phyloP scores from a whole-genome alignment of 176 grass and related monocot genomes.

The Juncus effusus region DNA sequence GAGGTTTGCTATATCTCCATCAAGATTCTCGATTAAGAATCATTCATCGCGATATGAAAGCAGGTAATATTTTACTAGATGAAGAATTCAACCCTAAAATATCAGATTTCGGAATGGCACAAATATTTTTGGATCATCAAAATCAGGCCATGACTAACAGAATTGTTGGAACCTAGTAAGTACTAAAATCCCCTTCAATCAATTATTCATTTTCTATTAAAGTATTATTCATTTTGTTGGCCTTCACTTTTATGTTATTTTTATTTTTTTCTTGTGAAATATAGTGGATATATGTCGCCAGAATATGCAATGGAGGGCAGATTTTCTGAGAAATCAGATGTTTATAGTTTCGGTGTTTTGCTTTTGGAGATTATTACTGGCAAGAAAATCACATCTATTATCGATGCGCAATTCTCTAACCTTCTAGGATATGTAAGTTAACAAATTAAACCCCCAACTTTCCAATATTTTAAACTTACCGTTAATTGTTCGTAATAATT shows the following conservation, averaged over 20 bases:
- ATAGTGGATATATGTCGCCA: constrained; percentile 61
- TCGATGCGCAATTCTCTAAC: constrained; percentile 50
- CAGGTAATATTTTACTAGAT: constrained; percentile 63
- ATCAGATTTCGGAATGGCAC: constrained; percentile 61
- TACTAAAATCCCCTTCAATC: neutral
- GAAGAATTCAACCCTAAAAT: constrained; percentile 59
- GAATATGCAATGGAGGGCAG: constrained; percentile 67
- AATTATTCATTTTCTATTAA: neutral
- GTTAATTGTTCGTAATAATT: constrained; percentile 1
- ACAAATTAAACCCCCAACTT: neutral
- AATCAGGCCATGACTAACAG: constrained; percentile 51
- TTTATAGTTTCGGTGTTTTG: constrained; percentile 63
- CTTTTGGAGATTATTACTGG: constrained; percentile 60
- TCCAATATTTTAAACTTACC: neutral
- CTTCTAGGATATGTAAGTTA: constrained; percentile 67
- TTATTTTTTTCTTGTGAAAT: constrained; percentile 1
- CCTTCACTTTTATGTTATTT: neutral
- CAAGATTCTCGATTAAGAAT: constrained; percentile 69
- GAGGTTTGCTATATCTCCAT: constrained; percentile 69
- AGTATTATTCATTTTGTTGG: too few species aligned
- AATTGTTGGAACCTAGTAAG: constrained; percentile 72
- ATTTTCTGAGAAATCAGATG: constrained; percentile 62
- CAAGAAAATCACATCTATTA: constrained; percentile 41
- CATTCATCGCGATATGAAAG: constrained; percentile 72
- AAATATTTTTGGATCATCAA: constrained; percentile 55